These are phyloP conservation scores for Chalciporus pseudorubinellus DNA, from an alignment of 768 basidiomycete genomes.

Conservation along the genomic window DNA sequence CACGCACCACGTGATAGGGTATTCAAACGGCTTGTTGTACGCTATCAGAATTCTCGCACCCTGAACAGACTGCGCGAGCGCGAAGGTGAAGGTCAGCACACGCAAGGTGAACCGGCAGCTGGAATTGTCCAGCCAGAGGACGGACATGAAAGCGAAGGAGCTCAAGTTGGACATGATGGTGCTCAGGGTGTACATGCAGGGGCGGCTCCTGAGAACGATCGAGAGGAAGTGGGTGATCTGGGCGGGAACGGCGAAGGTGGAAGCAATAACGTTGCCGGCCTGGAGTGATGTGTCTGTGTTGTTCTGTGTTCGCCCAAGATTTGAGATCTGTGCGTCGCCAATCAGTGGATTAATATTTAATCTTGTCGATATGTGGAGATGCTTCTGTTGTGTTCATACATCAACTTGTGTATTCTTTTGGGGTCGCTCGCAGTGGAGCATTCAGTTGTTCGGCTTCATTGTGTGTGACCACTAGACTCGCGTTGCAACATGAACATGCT, in stretches of 20 bases:
- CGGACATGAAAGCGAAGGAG: not conserved
- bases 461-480: no score
- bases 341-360: no score
- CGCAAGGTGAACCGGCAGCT: not conserved
- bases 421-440: no score
- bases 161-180: not conserved
- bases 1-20: not conserved
- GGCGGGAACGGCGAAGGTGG: not conserved
- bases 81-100: not conserved
- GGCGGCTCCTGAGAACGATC: not conserved
- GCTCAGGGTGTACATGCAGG: not conserved
- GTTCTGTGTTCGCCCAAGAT: not conserved
- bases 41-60: not conserved
- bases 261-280: not conserved
- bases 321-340: no score
- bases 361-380: no score
- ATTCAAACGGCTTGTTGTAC: not conserved
- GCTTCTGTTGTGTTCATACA: no score
- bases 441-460: no score
- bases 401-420: no score
- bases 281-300: not conserved
- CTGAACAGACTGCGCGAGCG: not conserved
- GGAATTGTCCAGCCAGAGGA: not conserved
- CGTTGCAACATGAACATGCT: no score
- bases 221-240: not conserved